These are phyloP conservation scores for Spiromastix sp. DNA, from an alignment of 2,329 filamentous ascomycete genomes.

Conservation along the genomic window DNA sequence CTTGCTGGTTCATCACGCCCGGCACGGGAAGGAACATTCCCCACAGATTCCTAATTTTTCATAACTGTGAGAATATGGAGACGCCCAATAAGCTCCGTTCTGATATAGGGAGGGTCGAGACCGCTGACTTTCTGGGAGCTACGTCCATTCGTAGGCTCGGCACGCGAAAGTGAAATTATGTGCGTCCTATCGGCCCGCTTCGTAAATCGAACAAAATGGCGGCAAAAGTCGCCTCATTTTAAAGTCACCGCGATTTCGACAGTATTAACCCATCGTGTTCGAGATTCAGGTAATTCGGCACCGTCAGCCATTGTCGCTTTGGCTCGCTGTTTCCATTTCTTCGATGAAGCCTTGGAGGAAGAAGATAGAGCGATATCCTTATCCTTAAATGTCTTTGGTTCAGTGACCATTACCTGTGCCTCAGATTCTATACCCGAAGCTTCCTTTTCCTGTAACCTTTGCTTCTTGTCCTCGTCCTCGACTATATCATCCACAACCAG, in stretches of 20 bases:
- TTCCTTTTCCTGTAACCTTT: conserved; percentile 16
- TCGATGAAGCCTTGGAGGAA: conserved; percentile 12
- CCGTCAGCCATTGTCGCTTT: conserved; percentile 17
- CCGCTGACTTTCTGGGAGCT: too few species aligned
- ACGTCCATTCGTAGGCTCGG: too few species aligned
- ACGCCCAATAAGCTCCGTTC: too few species aligned
- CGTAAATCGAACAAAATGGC: too few species aligned
- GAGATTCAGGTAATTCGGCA: conserved; percentile 31
- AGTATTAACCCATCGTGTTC: conserved; percentile 37
- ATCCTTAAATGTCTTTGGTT: conserved; percentile 4
- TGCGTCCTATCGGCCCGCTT: too few species aligned
- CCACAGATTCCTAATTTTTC: too few species aligned
- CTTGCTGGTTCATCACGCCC: too few species aligned
- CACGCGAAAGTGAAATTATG: too few species aligned
- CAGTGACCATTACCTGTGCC: conserved; percentile 9
- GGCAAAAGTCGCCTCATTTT: too few species aligned
- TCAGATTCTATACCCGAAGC: conserved; percentile 10
- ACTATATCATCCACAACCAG: conserved; percentile 52
- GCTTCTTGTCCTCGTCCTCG: conserved; percentile 24
- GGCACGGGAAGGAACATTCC: too few species aligned
- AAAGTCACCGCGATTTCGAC: conserved; percentile 35
- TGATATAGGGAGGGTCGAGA: too few species aligned
- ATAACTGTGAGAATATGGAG: too few species aligned
- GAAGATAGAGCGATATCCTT: conserved; percentile 1
- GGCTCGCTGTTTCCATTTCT: conserved; percentile 21